phyloP scores from a whole-genome alignment of 1,139 yeast species.

The Blastobotrys buckinghamii region DNA sequence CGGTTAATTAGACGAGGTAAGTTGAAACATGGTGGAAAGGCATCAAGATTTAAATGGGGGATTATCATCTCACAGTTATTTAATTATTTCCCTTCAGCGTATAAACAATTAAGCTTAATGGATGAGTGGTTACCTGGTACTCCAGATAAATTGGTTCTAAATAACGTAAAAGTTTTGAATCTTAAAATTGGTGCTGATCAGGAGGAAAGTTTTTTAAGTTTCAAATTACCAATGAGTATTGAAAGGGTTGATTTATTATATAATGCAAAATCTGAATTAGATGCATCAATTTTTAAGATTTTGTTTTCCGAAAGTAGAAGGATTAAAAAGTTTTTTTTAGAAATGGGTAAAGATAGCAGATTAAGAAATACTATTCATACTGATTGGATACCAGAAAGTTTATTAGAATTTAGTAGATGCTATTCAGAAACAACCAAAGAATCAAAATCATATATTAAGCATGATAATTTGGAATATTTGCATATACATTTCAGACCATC shows the following conservation, averaged over 20 bases:
- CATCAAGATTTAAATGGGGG: constrained; percentile 5
- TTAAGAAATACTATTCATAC: constrained; percentile 4
- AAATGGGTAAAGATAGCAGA: neutral
- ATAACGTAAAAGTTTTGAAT: constrained; percentile 6
- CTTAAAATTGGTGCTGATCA: neutral
- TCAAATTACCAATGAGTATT: constrained; percentile 4
- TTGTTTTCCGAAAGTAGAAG: constrained; percentile 4
- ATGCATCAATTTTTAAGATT: neutral
- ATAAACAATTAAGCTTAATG: constrained; percentile 3
- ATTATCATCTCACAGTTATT: neutral
- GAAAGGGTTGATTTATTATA: constrained; percentile 5
- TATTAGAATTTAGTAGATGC: constrained; percentile 5
- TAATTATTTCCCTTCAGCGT: constrained; percentile 5
- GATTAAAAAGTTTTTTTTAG: constrained; percentile 1
- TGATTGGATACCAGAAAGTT: constrained; percentile 10
- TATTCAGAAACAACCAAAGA: neutral
- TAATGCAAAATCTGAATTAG: neutral
- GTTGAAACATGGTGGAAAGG: too few species aligned
- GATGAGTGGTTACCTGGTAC: constrained; percentile 4
- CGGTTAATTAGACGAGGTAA: neutral
- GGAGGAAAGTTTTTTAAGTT: neutral
- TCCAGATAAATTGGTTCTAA: neutral
- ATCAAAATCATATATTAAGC: constrained; percentile 2
- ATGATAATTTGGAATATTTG: neutral
- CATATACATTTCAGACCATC: constrained; percentile 1